phyloP scores from a whole-genome alignment of 805 yeast genomes.

The Citeromyces nyonsensis region DNA sequence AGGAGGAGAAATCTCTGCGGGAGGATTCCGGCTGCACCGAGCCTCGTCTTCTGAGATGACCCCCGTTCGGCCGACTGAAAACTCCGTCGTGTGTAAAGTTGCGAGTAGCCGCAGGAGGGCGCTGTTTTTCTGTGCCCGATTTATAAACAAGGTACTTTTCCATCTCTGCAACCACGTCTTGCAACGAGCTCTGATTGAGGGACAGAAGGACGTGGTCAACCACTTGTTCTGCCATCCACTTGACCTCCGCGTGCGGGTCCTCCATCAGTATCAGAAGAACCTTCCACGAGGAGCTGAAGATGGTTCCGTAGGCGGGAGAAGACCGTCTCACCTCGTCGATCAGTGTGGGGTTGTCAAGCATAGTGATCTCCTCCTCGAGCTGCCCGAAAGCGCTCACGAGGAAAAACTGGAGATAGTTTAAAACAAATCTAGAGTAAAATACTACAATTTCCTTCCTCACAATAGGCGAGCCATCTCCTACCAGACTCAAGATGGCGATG shows the following conservation, averaged over 20 bases:
- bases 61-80: neutral
- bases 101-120: too few relatives aligned
- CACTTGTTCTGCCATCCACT: conserved; percentile 52
- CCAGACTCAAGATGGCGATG: conserved; percentile 44
- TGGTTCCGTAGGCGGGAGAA: conserved; percentile 76
- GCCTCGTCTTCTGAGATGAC: neutral
- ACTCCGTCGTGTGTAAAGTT: neutral
- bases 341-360: conserved; percentile 43
- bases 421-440: conserved; percentile 61
- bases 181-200: conserved; percentile 49
- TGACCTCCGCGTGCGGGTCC: conserved; percentile 80
- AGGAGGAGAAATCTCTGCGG: neutral
- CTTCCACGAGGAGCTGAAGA: conserved; percentile 80
- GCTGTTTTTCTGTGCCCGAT: conserved; percentile 9
- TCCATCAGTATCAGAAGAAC: conserved; percentile 64
- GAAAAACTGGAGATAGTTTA: conserved; percentile 57
- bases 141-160: conserved; percentile 46
- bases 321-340: conserved; percentile 50
- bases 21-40: too few relatives aligned
- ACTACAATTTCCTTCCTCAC: conserved; percentile 77
- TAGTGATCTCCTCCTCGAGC: conserved; percentile 62
- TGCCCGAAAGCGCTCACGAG: conserved; percentile 79
- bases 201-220: conserved; percentile 59
- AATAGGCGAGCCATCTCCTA: conserved; percentile 80
- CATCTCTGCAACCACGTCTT: conserved; percentile 50